Conservation (phyloP, 495 filamentous ascomycete species). For the Trichoderma reesei region DNA sequence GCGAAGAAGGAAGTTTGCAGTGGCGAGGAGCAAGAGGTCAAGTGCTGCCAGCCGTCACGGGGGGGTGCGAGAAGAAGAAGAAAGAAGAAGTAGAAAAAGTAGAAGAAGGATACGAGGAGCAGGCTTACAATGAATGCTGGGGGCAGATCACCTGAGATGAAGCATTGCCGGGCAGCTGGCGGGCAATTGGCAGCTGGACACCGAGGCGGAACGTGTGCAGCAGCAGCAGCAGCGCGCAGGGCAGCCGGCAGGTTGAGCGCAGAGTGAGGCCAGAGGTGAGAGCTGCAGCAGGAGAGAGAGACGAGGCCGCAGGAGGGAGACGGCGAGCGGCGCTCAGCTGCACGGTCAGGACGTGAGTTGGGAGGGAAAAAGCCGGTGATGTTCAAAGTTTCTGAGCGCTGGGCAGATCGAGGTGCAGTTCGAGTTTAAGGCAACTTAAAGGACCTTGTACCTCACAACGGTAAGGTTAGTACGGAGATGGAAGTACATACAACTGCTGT, state of each 20-base stretch:
- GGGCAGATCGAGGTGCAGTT: too few species aligned
- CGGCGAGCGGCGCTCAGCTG: too few species aligned
- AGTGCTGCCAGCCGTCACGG: background rate
- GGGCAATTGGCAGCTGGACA: conserved; percentile 7
- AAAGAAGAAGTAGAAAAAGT: background rate
- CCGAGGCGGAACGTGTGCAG: background rate
- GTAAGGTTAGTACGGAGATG: too few species aligned
- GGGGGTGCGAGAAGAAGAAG: background rate
- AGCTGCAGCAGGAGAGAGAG: too few species aligned
- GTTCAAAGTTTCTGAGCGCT: too few species aligned
- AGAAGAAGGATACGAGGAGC: conserved; percentile 2
- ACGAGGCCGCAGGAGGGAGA: too few species aligned
- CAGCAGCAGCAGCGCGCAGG: background rate
- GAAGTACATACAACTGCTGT: too few species aligned
- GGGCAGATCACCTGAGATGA: conserved; percentile 5
- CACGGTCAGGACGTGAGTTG: too few species aligned
- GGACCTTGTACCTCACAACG: too few species aligned
- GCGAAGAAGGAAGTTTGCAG: background rate
- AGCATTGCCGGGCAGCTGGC: conserved; percentile 6
- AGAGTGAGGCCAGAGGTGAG: too few species aligned
- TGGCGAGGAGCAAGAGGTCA: background rate
- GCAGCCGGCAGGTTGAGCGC: background rate
- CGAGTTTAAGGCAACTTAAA: too few species aligned
- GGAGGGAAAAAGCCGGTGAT: too few species aligned
- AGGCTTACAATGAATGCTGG: background rate